Percentiles rank a stretch among this genome's conserved stretches.
Evolutionary conservation across 768 basidiomycete species (phyloP).

Genomic region (Tricholoma matsutake): DNA sequence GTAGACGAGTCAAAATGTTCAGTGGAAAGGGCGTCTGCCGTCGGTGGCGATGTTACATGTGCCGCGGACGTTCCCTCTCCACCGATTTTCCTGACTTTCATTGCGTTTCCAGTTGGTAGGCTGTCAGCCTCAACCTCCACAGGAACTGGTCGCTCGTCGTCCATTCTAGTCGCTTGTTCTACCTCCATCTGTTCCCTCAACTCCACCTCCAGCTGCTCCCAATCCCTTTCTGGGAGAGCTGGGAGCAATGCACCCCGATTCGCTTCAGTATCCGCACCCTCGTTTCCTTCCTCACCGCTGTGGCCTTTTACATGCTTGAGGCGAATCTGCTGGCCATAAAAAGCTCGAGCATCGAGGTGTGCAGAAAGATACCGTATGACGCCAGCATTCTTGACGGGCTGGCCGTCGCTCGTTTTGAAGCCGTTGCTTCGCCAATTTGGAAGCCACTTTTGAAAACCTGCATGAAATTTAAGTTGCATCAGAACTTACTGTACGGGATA

Average conservation of each 20-base stretch:
- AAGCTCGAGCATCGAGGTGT: slow-evolving; percentile 52
- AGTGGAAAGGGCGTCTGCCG: not conserved
- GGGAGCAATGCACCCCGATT: slow-evolving; percentile 49
- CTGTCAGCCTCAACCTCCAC: slow-evolving; percentile 3
- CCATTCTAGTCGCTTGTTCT: not conserved
- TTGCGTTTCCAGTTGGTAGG: slow-evolving; percentile 1
- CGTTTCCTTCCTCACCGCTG: slow-evolving; percentile 76
- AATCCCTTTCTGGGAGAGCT: slow-evolving; percentile 51
- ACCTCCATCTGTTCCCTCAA: slow-evolving; percentile 8
- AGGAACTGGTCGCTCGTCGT: not conserved
- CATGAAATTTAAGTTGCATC: not conserved
- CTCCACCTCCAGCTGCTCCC: slow-evolving; percentile 39
- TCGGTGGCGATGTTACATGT: not conserved
- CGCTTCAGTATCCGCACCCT: slow-evolving; percentile 78
- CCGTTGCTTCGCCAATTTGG: slow-evolving; percentile 58
- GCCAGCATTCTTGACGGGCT: slow-evolving; percentile 66
- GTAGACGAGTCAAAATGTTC: not conserved
- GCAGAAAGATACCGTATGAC: slow-evolving; percentile 71
- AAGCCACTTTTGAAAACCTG: slow-evolving; percentile 72
- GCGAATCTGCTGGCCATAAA: slow-evolving; percentile 50
- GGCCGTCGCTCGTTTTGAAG: slow-evolving; percentile 45
- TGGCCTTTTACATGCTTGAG: slow-evolving; percentile 81
- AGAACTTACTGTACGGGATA: not conserved
- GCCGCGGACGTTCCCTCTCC: slow-evolving; percentile 8
- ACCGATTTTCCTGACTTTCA: slow-evolving; percentile 13